These are phyloP conservation scores for Allium sativum DNA, from an alignment of 106 monocot species.

Conservation along the genomic window DNA sequence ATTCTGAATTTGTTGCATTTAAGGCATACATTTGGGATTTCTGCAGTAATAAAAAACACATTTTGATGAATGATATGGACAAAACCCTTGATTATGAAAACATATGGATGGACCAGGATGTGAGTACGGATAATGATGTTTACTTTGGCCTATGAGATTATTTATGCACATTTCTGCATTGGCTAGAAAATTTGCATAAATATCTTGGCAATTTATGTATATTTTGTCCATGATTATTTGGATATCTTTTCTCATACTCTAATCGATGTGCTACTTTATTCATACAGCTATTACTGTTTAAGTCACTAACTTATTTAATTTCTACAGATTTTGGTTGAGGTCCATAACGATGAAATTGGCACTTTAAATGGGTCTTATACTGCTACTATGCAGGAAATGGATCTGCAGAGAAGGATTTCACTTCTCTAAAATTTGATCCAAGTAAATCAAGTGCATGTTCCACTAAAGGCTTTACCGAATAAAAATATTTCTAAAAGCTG, in stretches of 20 bases:
- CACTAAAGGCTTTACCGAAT: slow-evolving; percentile 51
- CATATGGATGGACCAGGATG: slow-evolving; percentile 98
- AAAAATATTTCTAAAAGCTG: slow-evolving; percentile 61
- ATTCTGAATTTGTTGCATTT: too few species aligned
- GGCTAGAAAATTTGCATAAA: too few species aligned
- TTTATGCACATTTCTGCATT: too few species aligned
- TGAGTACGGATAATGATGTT: slow-evolving; percentile 12
- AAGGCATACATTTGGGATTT: slow-evolving; percentile 97
- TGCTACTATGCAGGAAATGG: slow-evolving; percentile 66
- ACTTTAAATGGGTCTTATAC: slow-evolving; percentile 32
- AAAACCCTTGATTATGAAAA: slow-evolving; percentile 92
- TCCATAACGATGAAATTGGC: slow-evolving; percentile 43
- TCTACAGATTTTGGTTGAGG: slow-evolving; percentile 83
- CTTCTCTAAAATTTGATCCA: slow-evolving; percentile 40
- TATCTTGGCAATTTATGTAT: not conserved
- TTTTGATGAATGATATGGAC: slow-evolving; percentile 93
- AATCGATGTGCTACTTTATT: too few species aligned
- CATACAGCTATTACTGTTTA: not conserved
- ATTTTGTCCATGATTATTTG: too few species aligned
- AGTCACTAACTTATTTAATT: too few species aligned
- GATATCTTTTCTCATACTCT: too few species aligned
- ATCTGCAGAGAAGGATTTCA: slow-evolving; percentile 43
- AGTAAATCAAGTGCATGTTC: slow-evolving; percentile 33
- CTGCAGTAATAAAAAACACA: slow-evolving; percentile 79
- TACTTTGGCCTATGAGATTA: too few species aligned